phyloP scores from a whole-genome alignment of 331 rosid genomes.

The Arachis monticola region DNA sequence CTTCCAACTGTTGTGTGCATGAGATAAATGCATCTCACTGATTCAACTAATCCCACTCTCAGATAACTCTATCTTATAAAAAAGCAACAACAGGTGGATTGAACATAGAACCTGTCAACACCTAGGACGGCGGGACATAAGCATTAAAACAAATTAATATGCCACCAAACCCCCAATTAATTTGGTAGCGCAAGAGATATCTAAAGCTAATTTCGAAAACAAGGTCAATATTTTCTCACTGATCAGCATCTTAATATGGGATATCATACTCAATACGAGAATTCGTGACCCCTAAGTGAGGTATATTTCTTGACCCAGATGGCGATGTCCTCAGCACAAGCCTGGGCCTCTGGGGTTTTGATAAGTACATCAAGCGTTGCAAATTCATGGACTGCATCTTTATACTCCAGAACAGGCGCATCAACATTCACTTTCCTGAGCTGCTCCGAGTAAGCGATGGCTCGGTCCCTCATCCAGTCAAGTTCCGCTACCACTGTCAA shows the following conservation, averaged over 20 bases:
- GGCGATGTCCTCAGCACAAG: conserved; percentile 92
- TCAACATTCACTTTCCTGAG: conserved; percentile 90
- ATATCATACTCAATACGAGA: conserved; percentile 71
- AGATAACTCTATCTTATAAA: conserved; percentile 54
- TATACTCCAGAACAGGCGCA: conserved; percentile 89
- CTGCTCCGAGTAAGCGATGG: conserved; percentile 95
- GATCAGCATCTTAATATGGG: conserved; percentile 24
- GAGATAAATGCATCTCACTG: conserved; percentile 51
- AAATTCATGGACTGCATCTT: conserved; percentile 93
- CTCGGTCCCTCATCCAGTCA: conserved; percentile 99
- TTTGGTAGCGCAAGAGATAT: conserved; percentile 28
- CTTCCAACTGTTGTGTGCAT: conserved; percentile 41
- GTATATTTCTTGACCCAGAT: conserved; percentile 95
- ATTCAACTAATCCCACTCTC: conserved; percentile 56
- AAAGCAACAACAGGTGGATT: conserved; percentile 30
- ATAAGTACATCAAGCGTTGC: conserved; percentile 92
- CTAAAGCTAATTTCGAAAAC: conserved; percentile 41
- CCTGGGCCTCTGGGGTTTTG: conserved; percentile 91
- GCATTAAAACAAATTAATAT: conserved; percentile 37
- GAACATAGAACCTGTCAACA: conserved; percentile 36
- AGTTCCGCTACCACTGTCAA: conserved; percentile 91
- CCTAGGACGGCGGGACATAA: conserved; percentile 30
- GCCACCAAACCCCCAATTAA: conserved; percentile 34
- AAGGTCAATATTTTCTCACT: conserved; percentile 25
- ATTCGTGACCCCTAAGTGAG: conserved; percentile 92